Evolutionary conservation across 768 basidiomycete species (phyloP).

Genomic region (Rhodocollybia butyracea): DNA sequence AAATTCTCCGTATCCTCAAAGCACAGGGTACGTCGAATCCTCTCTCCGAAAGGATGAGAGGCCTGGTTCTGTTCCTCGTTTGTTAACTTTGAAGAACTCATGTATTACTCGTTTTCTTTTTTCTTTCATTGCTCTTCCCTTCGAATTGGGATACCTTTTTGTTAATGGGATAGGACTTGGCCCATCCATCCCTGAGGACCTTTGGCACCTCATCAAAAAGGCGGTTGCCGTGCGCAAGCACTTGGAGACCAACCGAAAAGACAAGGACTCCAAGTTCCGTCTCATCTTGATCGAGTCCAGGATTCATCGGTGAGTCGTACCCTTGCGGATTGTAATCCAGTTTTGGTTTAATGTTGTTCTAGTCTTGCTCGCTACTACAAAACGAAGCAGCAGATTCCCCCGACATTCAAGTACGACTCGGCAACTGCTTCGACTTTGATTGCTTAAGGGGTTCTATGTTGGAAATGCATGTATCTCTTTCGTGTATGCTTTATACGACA

Average conservation of each 20-base stretch:
- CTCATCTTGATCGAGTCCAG: slow-evolving; percentile 98
- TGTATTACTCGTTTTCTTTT: slow-evolving; percentile 18
- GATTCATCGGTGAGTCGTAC: slow-evolving; percentile 65
- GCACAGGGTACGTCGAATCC: slow-evolving; percentile 65
- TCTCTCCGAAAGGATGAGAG: slow-evolving; percentile 52
- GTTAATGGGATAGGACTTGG: slow-evolving; percentile 83
- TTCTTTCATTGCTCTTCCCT: slow-evolving; percentile 9
- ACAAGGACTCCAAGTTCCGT: slow-evolving; percentile 92
- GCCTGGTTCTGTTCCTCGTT: slow-evolving; percentile 32
- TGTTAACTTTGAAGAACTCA: slow-evolving; percentile 20
- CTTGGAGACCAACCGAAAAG: slow-evolving; percentile 95
- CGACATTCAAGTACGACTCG: slow-evolving; percentile 98
- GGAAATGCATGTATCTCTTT: not conserved
- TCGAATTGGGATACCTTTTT: not conserved
- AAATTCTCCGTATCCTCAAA: slow-evolving; percentile 98
- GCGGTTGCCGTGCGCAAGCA: slow-evolving; percentile 99
- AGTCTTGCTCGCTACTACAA: slow-evolving; percentile 96
- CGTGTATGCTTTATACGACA: not conserved
- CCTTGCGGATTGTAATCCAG: not conserved
- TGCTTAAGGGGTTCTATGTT: slow-evolving; percentile 43
- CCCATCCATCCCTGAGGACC: slow-evolving; percentile 97
- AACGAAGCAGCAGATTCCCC: slow-evolving; percentile 95
- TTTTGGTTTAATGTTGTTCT: not conserved
- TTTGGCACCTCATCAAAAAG: slow-evolving; percentile 99
- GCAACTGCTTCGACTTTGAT: slow-evolving; percentile 91